Evolutionary conservation across 2,329 filamentous ascomycete species (phyloP).

Genomic region (Fonsecaea erecta): DNA sequence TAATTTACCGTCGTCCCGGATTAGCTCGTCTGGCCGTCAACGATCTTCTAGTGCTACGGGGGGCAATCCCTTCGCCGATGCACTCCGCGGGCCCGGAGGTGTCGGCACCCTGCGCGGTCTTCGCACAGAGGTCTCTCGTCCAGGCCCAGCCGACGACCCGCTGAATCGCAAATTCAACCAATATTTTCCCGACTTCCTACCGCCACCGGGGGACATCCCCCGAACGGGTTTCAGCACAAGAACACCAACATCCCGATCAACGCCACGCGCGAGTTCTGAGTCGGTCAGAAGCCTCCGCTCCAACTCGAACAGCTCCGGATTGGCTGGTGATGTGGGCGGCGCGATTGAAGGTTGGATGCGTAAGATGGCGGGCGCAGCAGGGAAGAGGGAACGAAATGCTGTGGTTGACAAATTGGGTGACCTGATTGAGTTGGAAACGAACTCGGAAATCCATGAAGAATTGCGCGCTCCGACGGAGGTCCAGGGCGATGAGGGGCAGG

Average conservation of each 20-base stretch:
- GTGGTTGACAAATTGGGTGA: conserved; percentile 42
- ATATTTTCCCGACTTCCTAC: conserved; percentile 75
- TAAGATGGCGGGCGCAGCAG: conserved; percentile 61
- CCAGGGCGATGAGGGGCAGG: background rate
- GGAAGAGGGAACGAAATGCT: conserved; percentile 23
- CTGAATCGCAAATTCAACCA: conserved; percentile 83
- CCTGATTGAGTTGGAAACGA: conserved; percentile 49
- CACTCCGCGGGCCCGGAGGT: conserved; percentile 82
- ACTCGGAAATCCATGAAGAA: conserved; percentile 20
- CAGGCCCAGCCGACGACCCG: conserved; percentile 79
- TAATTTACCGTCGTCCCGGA: conserved; percentile 24
- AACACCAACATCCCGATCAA: conserved; percentile 36
- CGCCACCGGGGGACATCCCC: conserved; percentile 49
- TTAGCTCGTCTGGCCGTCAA: conserved; percentile 38
- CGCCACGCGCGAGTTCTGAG: conserved; percentile 48
- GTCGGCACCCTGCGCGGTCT: conserved; percentile 79
- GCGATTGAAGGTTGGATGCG: conserved; percentile 90
- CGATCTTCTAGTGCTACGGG: conserved; percentile 41
- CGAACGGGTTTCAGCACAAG: conserved; percentile 34
- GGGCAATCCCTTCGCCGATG: conserved; percentile 52
- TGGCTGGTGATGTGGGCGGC: conserved; percentile 79
- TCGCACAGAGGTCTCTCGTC: conserved; percentile 57
- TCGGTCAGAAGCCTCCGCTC: conserved; percentile 52
- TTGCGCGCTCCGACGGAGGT: background rate
- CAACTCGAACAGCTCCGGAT: conserved; percentile 47